Conservation (phyloP, 371 early-diverging fungal genomes). For the Phascolomyces articulosus region DNA sequence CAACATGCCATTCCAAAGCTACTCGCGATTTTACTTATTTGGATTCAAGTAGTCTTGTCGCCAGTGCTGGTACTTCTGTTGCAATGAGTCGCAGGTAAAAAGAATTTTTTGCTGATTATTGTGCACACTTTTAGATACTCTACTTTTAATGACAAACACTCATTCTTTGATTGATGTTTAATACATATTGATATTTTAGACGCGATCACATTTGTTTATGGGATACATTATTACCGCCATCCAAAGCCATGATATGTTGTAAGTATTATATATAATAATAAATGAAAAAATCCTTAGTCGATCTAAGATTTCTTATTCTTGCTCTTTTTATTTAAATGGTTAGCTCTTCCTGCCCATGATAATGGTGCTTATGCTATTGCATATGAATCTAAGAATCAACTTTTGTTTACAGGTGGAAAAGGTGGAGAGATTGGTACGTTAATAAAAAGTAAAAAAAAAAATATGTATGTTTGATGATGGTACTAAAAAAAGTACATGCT, state of each 20-base stretch:
- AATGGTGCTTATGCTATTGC: slow-evolving; percentile 71
- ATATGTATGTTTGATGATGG: no score
- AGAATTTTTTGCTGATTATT: neutral
- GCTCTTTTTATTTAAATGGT: neutral
- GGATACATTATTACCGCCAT: slow-evolving; percentile 76
- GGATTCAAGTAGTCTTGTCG: slow-evolving; percentile 72
- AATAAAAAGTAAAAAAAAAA: neutral
- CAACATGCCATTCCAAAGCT: slow-evolving; percentile 62
- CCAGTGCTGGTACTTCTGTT: slow-evolving; percentile 74
- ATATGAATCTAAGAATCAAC: slow-evolving; percentile 61
- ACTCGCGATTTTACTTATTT: slow-evolving; percentile 77
- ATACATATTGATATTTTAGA: slow-evolving; percentile 10
- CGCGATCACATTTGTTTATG: slow-evolving; percentile 72
- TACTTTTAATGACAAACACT: neutral
- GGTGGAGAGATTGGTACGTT: slow-evolving; percentile 74
- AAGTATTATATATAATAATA: slow-evolving; percentile 16
- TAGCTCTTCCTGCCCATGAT: slow-evolving; percentile 53
- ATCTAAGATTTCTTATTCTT: no score
- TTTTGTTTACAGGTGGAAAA: slow-evolving; percentile 76
- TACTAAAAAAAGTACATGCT: no score
- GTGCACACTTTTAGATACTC: neutral
- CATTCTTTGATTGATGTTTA: no score
- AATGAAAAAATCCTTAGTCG: no score
- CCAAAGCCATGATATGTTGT: slow-evolving; percentile 63
- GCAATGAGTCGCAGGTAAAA: slow-evolving; percentile 57